Evolutionary conservation across 139 green algal genomes (phyloP), one percentile per base, ranked within the genome.

Genomic region (Chlorella vulgaris): DNA sequence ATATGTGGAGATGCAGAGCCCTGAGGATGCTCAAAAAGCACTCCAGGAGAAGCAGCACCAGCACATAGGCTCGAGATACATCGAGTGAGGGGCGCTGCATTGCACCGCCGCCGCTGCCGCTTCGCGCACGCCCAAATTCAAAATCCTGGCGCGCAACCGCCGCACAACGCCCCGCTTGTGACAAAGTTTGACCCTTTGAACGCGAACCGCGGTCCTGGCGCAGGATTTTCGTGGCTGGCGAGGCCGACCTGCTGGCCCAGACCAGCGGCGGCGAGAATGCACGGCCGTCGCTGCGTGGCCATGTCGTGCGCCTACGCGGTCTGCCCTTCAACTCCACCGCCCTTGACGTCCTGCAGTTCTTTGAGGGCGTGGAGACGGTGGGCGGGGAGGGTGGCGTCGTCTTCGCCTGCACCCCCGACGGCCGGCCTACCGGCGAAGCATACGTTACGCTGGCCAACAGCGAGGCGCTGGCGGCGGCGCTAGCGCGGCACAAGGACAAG

Each of bases 371-470:
- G 18, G 81, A 88, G 21, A 69, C 93, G 21, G 81, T 88, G 26
- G 86, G 90, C 4, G 88, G 83, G 31, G 84, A 88, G 43, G 87
- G 90, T 21, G 89, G 88, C 22, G 85, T 98, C 7, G 82, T 96
- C 0, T 93, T 98, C 83, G 92, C 94, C 0, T 83, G 73, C 69
- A 89, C 81, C 0, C 82, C 82, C 18, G 91, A 96, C 40, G 93
- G 94, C 19, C 87, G 94, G 3, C 90, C 91, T n/a, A 95, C 93
- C 3, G 94, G 94, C 10, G 94, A 98, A 76, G 94, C 92, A 0
- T 98, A 93, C 71, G 92, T 95, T 28, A 92, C 96, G 85, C 85
- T 98, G 47, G 61, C 86, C 43, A 79, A 76, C 22, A 85, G 92
- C 50, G 86, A 88, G 31, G 89, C 63, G 5, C 83, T 90, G 82